phyloP scores from a whole-genome alignment of 768 basidiomycete genomes.

The Tricholoma furcatifolium region DNA sequence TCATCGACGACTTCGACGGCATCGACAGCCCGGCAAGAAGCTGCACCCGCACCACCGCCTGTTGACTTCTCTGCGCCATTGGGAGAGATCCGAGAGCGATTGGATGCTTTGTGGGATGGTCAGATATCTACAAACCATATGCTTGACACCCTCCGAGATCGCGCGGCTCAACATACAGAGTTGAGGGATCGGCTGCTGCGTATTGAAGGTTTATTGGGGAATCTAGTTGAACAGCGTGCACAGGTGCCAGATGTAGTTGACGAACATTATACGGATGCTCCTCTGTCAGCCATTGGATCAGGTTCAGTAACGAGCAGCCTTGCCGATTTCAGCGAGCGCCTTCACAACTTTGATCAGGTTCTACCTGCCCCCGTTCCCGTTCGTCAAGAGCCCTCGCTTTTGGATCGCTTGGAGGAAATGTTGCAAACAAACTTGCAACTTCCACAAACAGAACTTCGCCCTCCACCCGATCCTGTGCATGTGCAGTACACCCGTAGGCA shows the following conservation, averaged over 20 bases:
- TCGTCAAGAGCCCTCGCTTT: constrained; percentile 50
- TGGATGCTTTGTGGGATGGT: constrained; percentile 57
- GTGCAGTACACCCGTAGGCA: constrained; percentile 46
- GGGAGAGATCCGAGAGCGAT: constrained; percentile 55
- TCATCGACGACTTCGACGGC: constrained; percentile 38
- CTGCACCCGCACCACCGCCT: constrained; percentile 35
- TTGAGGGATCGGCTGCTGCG: constrained; percentile 39
- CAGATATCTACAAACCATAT: constrained; percentile 60
- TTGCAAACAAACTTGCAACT: constrained; percentile 45
- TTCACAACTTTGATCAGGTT: constrained; percentile 23
- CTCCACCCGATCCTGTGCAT: constrained; percentile 49
- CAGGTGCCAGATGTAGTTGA: constrained; percentile 22
- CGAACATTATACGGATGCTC: constrained; percentile 17
- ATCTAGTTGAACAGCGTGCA: constrained; percentile 34
- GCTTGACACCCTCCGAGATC: constrained; percentile 60
- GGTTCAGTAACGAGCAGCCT: constrained; percentile 28
- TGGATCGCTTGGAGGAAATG: constrained; percentile 60
- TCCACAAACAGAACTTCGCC: constrained; percentile 38
- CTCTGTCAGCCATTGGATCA: constrained; percentile 27
- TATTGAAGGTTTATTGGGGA: constrained; percentile 47
- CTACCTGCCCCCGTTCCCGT: constrained; percentile 47
- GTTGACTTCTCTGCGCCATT: constrained; percentile 54
- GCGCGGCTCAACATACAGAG: constrained; percentile 36
- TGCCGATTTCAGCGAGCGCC: constrained; percentile 19
- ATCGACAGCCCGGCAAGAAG: constrained; percentile 23